A percentile compares a stretch with the other conserved stretches of the same genome.
phyloP scores from a whole-genome alignment of 257 asterid species.

The Scutellaria minor region DNA sequence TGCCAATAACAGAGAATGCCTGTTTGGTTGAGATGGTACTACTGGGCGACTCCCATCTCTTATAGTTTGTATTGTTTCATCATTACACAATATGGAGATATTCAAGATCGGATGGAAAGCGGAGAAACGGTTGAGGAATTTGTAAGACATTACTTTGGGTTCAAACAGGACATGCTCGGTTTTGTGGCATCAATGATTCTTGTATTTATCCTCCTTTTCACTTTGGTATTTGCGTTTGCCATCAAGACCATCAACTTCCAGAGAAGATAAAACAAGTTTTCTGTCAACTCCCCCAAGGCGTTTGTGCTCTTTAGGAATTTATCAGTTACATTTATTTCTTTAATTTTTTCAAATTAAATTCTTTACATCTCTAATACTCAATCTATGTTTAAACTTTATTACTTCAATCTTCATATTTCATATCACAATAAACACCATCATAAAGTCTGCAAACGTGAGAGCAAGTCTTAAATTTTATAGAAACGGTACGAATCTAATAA shows the following conservation, averaged over 20 bases:
- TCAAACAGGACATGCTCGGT: constrained; percentile 42
- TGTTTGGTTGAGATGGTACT: constrained; percentile 87
- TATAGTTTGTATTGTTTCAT: constrained; percentile 75
- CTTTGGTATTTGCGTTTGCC: constrained; percentile 43
- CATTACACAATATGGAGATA: constrained; percentile 70
- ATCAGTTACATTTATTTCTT: not conserved
- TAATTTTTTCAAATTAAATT: not conserved
- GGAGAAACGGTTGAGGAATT: constrained; percentile 39
- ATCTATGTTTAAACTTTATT: not conserved
- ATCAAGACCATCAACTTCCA: constrained; percentile 57
- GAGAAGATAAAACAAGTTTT: constrained; percentile 40
- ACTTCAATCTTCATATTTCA: not conserved
- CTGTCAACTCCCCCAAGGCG: not conserved
- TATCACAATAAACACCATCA: not conserved
- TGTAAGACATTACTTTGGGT: constrained; percentile 45
- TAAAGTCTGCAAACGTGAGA: not conserved
- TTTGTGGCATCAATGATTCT: constrained; percentile 43
- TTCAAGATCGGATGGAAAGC: constrained; percentile 23
- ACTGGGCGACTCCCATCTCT: constrained; percentile 68
- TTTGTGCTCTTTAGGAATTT: not conserved
- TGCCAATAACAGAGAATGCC: constrained; percentile 65
- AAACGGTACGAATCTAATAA: not conserved
- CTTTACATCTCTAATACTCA: not conserved
- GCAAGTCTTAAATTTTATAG: not conserved
- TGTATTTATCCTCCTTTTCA: constrained; percentile 37